Percentiles rank a stretch among this genome's conserved stretches.
These are phyloP conservation scores for Russula brevipes DNA, from an alignment of 768 basidiomycete species.

Conservation along the genomic window DNA sequence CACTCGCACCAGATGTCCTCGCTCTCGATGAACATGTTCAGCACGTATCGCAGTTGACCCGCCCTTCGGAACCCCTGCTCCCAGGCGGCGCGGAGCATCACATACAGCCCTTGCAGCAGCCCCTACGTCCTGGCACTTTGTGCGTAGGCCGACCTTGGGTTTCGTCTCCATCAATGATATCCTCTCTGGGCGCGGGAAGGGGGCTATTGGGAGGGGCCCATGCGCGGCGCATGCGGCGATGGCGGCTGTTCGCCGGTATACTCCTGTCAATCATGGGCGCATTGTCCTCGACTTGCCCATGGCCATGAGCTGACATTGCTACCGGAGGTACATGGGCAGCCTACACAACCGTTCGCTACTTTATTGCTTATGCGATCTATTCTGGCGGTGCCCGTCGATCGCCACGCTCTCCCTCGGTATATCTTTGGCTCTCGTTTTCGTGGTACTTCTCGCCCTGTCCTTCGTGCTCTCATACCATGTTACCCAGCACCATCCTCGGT, in stretches of 20 bases:
- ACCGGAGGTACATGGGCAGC: slow-evolving; percentile 51
- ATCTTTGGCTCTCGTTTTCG: slow-evolving; percentile 35
- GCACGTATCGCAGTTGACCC: slow-evolving; percentile 30
- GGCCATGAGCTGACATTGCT: background rate
- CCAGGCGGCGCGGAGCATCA: slow-evolving; percentile 34
- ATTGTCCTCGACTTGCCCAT: slow-evolving; percentile 14
- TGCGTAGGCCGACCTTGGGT: slow-evolving; percentile 24
- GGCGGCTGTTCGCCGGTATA: slow-evolving; percentile 30
- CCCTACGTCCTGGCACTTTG: slow-evolving; percentile 41
- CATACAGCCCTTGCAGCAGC: slow-evolving; percentile 37
- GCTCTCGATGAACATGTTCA: slow-evolving; percentile 31
- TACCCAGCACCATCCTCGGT: slow-evolving; percentile 30
- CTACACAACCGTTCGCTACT: slow-evolving; percentile 63
- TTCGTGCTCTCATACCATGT: slow-evolving; percentile 36
- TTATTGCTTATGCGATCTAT: slow-evolving; percentile 49
- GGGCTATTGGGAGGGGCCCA: slow-evolving; percentile 29
- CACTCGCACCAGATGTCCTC: slow-evolving; percentile 30
- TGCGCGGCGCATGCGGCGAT: slow-evolving; percentile 34
- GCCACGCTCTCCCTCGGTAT: slow-evolving; percentile 47
- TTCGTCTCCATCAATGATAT: slow-evolving; percentile 30
- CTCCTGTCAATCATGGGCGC: slow-evolving; percentile 39
- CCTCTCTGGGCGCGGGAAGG: slow-evolving; percentile 31
- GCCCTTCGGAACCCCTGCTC: slow-evolving; percentile 33
- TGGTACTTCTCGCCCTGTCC: slow-evolving; percentile 26
- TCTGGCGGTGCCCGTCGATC: slow-evolving; percentile 39